phyloP scores from a whole-genome alignment of 306 rosid genomes.

The Trifolium dubium region DNA sequence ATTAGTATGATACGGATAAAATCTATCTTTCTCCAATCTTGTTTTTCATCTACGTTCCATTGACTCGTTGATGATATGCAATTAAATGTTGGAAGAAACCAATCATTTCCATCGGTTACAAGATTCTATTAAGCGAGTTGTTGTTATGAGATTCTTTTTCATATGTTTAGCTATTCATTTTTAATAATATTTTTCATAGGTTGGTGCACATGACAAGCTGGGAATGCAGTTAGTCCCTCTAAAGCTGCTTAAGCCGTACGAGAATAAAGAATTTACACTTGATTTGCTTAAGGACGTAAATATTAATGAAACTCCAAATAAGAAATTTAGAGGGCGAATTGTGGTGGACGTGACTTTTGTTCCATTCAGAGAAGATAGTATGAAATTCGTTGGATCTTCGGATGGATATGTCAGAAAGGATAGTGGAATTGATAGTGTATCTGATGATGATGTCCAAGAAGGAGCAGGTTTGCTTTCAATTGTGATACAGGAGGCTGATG shows the following conservation, averaged over 20 bases:
- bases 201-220: constrained; percentile 80
- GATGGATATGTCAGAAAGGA: constrained; percentile 48
- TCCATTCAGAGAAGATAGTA: constrained; percentile 78
- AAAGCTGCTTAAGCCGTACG: constrained; percentile 63
- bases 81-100: too few relatives aligned
- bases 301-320: constrained; percentile 59
- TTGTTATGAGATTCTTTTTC: not conserved
- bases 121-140: too few relatives aligned
- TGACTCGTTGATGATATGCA: too few relatives aligned
- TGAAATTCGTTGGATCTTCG: constrained; percentile 45
- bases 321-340: constrained; percentile 73
- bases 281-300: constrained; percentile 81
- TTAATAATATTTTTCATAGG: constrained; percentile 34
- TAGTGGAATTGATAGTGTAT: constrained; percentile 44
- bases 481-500: constrained; percentile 68
- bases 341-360: constrained; percentile 73
- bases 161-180: constrained; percentile 8
- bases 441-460: constrained; percentile 54
- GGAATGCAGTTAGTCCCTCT: constrained; percentile 92
- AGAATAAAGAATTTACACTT: constrained; percentile 63
- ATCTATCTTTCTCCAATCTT: too few relatives aligned
- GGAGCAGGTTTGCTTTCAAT: constrained; percentile 87
- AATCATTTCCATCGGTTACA: too few relatives aligned
- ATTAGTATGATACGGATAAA: too few relatives aligned
- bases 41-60: too few relatives aligned